Base-by-base conservation (phyloP, 257 asterid species). In the Forsythia suspensa region DNA sequence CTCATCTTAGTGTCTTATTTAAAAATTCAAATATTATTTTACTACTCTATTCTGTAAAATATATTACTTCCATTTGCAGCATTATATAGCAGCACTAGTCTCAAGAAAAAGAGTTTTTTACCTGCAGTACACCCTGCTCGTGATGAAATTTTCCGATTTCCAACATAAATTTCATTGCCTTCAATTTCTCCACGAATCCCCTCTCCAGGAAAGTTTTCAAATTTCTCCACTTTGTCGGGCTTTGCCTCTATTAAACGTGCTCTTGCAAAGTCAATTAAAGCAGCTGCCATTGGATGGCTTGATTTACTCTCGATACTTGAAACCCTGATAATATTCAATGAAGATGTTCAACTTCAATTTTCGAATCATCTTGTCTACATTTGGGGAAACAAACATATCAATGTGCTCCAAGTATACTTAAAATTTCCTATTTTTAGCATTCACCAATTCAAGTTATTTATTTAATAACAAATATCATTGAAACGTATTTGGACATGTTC, bases 231-330 rank as follows among this genome's bases (percentile, higher is more conserved):
- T 76, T 66, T 72, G 0, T 95, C 96, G 1, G 98, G 93, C 76
- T 81, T 88, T 16, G 98, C 90, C 84, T 85, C 89, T 7, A 95
- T 38, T 0, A 79, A 82, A 34, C 74, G 73, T 8, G 79, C 71
- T 76, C 87, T 82, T 4, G 93, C 97, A 77, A 77, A 86, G 61
- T 90, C 96, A 4, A 91, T 77, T 51, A 95, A 69, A 72, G 97
- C 94, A 43, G 90, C 91, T 11, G 98, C 98, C 94, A 95, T 82
- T 8, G 98, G 98, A 87, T 95, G 98, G 44, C 94, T 85, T 24
- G 98, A 95, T 79, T 90, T 95, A 82, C 91, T 84, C 78, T 95
- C 99, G 12, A 95, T 88, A 80, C 98, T 93, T 44, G 98, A 91
- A 71, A 95, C 90, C 97, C 98, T 95, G 68, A 0, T 82, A 57